Evolutionary conservation across 73 alveolate genomes (phyloP), one percentile per base, ranked within the genome.

Genomic region (Diophrys sp.): DNA sequence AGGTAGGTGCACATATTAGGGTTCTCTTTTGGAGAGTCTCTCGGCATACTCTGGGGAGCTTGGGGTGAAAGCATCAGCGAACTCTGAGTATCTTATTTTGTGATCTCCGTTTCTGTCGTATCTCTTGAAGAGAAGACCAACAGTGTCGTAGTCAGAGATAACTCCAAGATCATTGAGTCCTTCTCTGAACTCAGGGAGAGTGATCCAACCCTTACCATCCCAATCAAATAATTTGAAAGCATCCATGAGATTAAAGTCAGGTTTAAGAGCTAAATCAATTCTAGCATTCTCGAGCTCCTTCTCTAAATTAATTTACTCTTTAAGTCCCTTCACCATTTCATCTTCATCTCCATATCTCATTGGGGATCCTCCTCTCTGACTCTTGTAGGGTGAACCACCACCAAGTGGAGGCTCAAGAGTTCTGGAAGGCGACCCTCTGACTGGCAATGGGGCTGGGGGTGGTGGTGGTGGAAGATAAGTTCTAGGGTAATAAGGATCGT

Each of bases 51-150:
- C 77, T 26, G 80, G 27, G 24, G 79, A 80, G 14, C 33, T 74
- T n/a, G 94, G 94, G 24, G 81, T 33, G 84, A 87, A 73, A 71
- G 84, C 56, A 74, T 87, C 94, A 31, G 89, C 80, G 62, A 87
- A 87, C 71, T 81, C 89, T 1, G 87, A 73, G 77, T 77, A 87
- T 29, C 81, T 71, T 23, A 87, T 56, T 24, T 29, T 54, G 31
- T 75, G 84, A 73, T 87, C 90, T 23, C 75, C 71, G 31, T 67
- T 75, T 33, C 74, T 80, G 53, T 87, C 94, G 55, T 74, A 87
- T 53, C 89, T 31, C n/a, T 34, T 25, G 77, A 80, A 70, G 68
- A 57, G 75, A 2, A 74, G 75, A 29, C 26, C n/a, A 14, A 75
- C 87, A 28, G 73, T 74, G 23, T 86, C 89, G 24, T 75, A 70